Evolutionary conservation across 305 asterid species (phyloP).

Genomic region (Solanum hybrid): DNA sequence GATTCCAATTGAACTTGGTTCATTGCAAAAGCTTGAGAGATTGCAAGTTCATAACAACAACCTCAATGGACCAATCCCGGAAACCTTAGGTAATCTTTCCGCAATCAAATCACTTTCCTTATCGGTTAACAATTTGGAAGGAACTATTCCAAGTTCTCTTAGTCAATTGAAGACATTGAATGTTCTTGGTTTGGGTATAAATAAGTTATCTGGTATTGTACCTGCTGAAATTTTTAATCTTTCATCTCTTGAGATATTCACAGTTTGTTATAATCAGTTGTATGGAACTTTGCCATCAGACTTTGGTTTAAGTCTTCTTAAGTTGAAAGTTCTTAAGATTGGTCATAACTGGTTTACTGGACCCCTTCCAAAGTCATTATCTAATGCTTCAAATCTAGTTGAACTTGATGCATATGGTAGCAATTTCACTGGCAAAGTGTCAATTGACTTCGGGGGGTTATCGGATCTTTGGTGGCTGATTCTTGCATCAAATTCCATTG

Average conservation of each 20-base stretch:
- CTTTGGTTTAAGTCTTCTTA: constrained; percentile 20
- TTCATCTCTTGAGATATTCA: constrained; percentile 14
- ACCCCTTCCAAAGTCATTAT: constrained; percentile 19
- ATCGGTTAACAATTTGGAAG: constrained; percentile 17
- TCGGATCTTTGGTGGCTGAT: constrained; percentile 17
- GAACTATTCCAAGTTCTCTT: constrained; percentile 17
- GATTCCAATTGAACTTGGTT: constrained; percentile 23
- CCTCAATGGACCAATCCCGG: constrained; percentile 21
- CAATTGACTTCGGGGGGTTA: constrained; percentile 19
- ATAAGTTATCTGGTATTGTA: constrained; percentile 19
- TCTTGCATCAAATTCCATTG: constrained; percentile 27
- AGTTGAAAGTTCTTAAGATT: constrained; percentile 13
- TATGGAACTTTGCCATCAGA: constrained; percentile 21
- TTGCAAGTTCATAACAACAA: constrained; percentile 20
- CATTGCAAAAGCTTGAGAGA: constrained; percentile 18
- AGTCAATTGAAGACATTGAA: constrained; percentile 11
- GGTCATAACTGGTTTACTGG: constrained; percentile 25
- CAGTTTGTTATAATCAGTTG: constrained; percentile 17
- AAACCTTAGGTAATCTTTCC: constrained; percentile 23
- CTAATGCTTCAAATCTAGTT: constrained; percentile 32
- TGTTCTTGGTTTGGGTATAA: constrained; percentile 23
- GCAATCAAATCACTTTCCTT: constrained; percentile 20
- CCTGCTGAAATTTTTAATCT: constrained; percentile 23
- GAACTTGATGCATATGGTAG: constrained; percentile 15
- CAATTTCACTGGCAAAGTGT: constrained; percentile 13